phyloP scores from a whole-genome alignment of 2,329 filamentous ascomycete genomes.

The Neocatenulostroma microsporum region DNA sequence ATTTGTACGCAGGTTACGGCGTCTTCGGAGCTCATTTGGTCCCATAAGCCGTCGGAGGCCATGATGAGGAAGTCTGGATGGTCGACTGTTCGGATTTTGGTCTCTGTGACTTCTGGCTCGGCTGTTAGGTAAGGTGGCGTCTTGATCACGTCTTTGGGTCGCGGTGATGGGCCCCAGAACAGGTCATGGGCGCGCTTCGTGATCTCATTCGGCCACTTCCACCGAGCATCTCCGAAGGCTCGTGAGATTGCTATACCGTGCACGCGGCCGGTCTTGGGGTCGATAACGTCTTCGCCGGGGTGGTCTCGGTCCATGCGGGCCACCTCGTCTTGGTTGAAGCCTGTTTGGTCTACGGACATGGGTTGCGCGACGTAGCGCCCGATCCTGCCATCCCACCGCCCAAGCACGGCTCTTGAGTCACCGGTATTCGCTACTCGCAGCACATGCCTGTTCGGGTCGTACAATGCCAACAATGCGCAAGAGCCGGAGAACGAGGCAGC shows the following conservation, averaged over 20 bases:
- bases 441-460: conserved; percentile 46
- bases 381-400: conserved; percentile 37
- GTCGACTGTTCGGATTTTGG: conserved; percentile 39
- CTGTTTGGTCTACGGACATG: conserved; percentile 59
- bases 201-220: conserved; percentile 56
- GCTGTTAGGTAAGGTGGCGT: conserved; percentile 63
- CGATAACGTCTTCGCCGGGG: conserved; percentile 54
- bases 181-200: conserved; percentile 38
- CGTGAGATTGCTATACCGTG: conserved; percentile 56
- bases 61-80: conserved; percentile 55
- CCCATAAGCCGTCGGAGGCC: conserved; percentile 59
- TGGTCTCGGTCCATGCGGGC: conserved; percentile 50
- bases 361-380: conserved; percentile 46
- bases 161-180: conserved; percentile 44
- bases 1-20: conserved; percentile 41
- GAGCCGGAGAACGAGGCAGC: conserved; percentile 46
- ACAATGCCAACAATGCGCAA: conserved; percentile 57
- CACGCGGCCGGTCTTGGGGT: conserved; percentile 49
- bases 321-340: conserved; percentile 53
- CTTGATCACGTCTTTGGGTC: conserved; percentile 35
- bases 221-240: conserved; percentile 60
- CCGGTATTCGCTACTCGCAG: conserved; percentile 59
- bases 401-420: conserved; percentile 60
- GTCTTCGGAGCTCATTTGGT: conserved; percentile 26
- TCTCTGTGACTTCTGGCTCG: conserved; percentile 56